A percentile compares a stretch with the other conserved stretches of the same genome.
Conservation (phyloP, 2,329 filamentous ascomycete genomes). For the Sphaerulina musiva region DNA sequence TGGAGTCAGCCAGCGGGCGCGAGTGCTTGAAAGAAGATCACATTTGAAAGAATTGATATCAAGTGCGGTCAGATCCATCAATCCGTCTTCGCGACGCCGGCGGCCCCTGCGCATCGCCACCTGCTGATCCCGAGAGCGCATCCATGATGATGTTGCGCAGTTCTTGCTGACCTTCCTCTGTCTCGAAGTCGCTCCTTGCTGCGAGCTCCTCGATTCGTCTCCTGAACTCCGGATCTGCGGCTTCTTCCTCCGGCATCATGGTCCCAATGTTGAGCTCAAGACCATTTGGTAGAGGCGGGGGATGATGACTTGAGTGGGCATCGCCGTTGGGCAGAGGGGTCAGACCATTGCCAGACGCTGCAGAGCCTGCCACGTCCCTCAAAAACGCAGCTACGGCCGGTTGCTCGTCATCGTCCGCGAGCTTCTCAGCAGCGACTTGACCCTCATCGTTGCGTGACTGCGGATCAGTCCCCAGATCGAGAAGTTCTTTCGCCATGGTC, state of each 20-base stretch:
- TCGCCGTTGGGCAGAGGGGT: conserved; percentile 17
- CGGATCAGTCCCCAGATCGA: conserved; percentile 69
- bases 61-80: conserved; percentile 9
- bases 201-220: conserved; percentile 85
- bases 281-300: conserved; percentile 65
- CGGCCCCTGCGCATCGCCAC: conserved; percentile 39
- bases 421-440: conserved; percentile 72
- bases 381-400: conserved; percentile 71
- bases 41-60: not conserved
- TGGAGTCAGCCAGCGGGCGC: too few relatives aligned
- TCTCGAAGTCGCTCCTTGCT: conserved; percentile 73
- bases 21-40: not conserved
- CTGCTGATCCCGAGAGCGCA: conserved; percentile 61
- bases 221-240: conserved; percentile 73
- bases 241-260: conserved; percentile 54
- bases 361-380: conserved; percentile 29
- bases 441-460: conserved; percentile 64
- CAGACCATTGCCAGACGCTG: not conserved
- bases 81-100: conserved; percentile 16
- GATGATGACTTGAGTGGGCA: conserved; percentile 31
- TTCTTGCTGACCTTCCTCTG: conserved; percentile 70
- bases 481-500: conserved; percentile 67
- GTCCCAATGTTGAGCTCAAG: conserved; percentile 72
- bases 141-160: conserved; percentile 74
- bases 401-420: conserved; percentile 70